A percentile compares a stretch with the other conserved stretches of the same genome.
These are phyloP conservation scores for Backusella sp. DNA, from an alignment of 192 early-diverging fungal genomes.

Conservation along the genomic window DNA sequence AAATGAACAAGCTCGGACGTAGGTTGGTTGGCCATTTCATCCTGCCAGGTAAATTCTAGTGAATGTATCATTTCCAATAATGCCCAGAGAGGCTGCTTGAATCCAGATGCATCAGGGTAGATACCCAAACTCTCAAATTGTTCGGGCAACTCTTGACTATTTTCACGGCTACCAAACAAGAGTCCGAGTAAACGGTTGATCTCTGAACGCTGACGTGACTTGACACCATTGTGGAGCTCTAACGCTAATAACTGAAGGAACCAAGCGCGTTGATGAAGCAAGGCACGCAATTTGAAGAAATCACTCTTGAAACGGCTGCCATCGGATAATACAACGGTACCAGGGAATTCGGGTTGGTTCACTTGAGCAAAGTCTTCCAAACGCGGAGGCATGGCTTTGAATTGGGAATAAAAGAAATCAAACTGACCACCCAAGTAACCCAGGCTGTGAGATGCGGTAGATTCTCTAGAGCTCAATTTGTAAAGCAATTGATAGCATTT, in stretches of 20 bases:
- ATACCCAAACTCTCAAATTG: background rate
- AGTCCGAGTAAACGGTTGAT: conserved; percentile 36
- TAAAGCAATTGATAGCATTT: conserved; percentile 89
- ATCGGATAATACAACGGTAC: conserved; percentile 9
- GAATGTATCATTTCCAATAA: conserved; percentile 71
- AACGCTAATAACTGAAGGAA: conserved; percentile 83
- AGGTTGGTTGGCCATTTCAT: conserved; percentile 32
- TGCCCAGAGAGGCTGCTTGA: conserved; percentile 69
- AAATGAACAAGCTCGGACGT: conserved; percentile 39
- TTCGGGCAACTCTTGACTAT: background rate
- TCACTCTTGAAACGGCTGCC: conserved; percentile 9
- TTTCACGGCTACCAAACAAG: conserved; percentile 13
- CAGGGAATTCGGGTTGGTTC: conserved; percentile 13
- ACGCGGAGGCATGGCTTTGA: conserved; percentile 43
- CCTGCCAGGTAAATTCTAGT: conserved; percentile 60
- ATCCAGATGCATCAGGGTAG: conserved; percentile 22
- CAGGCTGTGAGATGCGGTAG: conserved; percentile 69
- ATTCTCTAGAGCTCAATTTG: conserved; percentile 68
- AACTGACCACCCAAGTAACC: conserved; percentile 71
- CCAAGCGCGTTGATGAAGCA: conserved; percentile 88
- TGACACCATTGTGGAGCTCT: conserved; percentile 67
- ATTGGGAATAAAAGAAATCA: conserved; percentile 75
- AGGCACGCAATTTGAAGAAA: conserved; percentile 41
- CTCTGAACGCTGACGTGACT: conserved; percentile 38
- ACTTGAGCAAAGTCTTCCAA: conserved; percentile 20